Evolutionary conservation across 164 flowering plant genomes (phyloP).

Genomic region (Aristolochia contorta): DNA sequence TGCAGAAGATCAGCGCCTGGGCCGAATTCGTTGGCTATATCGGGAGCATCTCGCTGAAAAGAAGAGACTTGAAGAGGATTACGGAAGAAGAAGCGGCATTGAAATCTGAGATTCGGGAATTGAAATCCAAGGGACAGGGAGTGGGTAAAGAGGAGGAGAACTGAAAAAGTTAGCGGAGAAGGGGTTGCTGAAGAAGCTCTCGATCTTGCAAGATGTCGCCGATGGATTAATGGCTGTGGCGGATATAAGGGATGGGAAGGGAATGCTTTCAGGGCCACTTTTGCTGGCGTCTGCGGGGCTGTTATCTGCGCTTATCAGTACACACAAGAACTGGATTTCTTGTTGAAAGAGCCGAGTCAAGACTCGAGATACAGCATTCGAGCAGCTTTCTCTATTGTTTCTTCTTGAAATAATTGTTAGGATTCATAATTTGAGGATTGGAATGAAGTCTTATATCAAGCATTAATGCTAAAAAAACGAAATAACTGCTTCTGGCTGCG

Average conservation of each 20-base stretch:
- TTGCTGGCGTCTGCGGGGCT: constrained; percentile 64
- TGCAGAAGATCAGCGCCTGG: constrained; percentile 73
- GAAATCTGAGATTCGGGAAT: constrained; percentile 28
- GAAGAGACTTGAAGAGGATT: constrained; percentile 48
- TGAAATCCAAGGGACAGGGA: constrained; percentile 14
- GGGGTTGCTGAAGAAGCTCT: constrained; percentile 55
- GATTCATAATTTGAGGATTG: too few species aligned
- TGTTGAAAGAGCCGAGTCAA: constrained; percentile 27
- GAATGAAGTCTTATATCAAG: too few species aligned
- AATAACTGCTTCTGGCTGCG: too few species aligned
- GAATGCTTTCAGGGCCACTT: constrained; percentile 46
- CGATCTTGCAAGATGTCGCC: constrained; percentile 75
- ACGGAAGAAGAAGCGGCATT: constrained; percentile 34
- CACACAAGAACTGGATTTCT: constrained; percentile 94
- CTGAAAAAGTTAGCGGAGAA: constrained; percentile 44
- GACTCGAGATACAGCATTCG: not conserved
- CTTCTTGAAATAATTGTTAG: not conserved
- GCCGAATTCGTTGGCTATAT: constrained; percentile 72
- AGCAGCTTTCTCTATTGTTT: not conserved
- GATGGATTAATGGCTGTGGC: constrained; percentile 75
- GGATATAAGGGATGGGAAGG: constrained; percentile 70
- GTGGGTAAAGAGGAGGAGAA: constrained; percentile 27
- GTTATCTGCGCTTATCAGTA: constrained; percentile 80
- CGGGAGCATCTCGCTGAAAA: constrained; percentile 65
- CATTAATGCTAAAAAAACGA: too few species aligned